These are phyloP conservation scores for Eimeria mitis DNA, from an alignment of 169 alveolate species.

Conservation along the genomic window DNA sequence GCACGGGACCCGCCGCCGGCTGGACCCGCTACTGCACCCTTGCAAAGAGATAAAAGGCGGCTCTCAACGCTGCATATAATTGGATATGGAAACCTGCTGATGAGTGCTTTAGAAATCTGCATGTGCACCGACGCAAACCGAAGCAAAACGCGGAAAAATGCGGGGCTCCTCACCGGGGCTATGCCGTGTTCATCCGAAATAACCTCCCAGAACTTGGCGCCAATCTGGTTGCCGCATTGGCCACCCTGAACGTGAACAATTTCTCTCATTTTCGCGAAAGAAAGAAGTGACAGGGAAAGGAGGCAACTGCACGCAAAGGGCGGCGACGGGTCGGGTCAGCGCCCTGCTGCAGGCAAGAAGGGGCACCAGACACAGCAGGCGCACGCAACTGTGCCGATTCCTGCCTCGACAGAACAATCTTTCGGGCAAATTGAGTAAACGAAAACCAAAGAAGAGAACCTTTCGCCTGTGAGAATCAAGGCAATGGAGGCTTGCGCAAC, in stretches of 20 bases:
- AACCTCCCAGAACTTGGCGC: constrained; percentile 99
- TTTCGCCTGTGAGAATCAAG: constrained; percentile 72
- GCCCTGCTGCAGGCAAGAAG: constrained; percentile 81
- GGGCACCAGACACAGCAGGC: constrained; percentile 80
- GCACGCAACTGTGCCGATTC: constrained; percentile 80
- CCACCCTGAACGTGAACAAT: constrained; percentile 99
- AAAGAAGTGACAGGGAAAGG: constrained; percentile 53
- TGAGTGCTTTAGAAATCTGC: constrained; percentile 41
- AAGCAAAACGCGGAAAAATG: constrained; percentile 19
- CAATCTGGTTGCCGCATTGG: constrained; percentile 99
- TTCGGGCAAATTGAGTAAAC: constrained; percentile 48
- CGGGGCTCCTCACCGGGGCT: constrained; percentile 93
- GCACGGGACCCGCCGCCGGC: constrained; percentile 74
- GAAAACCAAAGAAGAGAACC: constrained; percentile 73
- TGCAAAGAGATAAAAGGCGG: neutral
- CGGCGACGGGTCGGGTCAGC: constrained; percentile 77
- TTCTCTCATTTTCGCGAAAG: constrained; percentile 96
- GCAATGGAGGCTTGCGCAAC: constrained; percentile 71
- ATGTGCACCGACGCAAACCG: constrained; percentile 47
- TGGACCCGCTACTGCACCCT: constrained; percentile 68
- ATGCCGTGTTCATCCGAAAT: constrained; percentile 99
- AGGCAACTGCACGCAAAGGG: constrained; percentile 67
- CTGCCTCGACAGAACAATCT: constrained; percentile 72
- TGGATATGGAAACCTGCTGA: constrained; percentile 8
- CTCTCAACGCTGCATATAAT: constrained; percentile 18